Evolutionary conservation across 2,329 filamentous ascomycete genomes (phyloP).

Genomic region (Lasiodiplodia sp.): DNA sequence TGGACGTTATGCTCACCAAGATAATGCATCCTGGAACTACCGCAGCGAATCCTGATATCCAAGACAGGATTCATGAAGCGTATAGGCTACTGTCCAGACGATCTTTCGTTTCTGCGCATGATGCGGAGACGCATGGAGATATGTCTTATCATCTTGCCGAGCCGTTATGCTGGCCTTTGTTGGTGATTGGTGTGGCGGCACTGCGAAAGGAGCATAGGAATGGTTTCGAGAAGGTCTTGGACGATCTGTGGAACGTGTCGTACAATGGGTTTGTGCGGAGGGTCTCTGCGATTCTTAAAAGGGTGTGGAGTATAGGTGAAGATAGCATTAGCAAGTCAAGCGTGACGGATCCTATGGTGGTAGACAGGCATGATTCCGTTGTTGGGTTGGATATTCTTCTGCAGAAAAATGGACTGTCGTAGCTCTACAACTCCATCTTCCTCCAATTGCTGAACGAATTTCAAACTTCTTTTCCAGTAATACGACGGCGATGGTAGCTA

Average conservation of each 20-base stretch:
- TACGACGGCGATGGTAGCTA: too few relatives aligned
- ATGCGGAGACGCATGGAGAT: background rate
- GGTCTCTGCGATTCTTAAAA: background rate
- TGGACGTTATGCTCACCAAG: background rate
- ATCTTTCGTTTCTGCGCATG: background rate
- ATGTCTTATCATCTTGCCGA: constrained; percentile 3
- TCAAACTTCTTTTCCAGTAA: too few relatives aligned
- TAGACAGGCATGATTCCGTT: too few relatives aligned
- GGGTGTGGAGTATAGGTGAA: background rate
- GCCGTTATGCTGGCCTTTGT: background rate
- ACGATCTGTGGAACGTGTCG: background rate
- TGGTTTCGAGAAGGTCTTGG: background rate
- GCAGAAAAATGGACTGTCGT: too few relatives aligned
- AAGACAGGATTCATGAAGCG: background rate
- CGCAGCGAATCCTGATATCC: background rate
- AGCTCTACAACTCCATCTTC: too few relatives aligned
- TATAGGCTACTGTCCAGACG: background rate
- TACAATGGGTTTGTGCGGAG: background rate
- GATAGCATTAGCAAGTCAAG: background rate
- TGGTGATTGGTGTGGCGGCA: background rate
- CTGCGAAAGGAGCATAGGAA: background rate
- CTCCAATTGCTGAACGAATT: too few relatives aligned
- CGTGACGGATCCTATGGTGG: too few relatives aligned
- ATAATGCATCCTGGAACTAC: background rate
- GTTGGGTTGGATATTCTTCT: too few relatives aligned